Base-by-base conservation (phyloP, 2,329 filamentous ascomycete species). In the Paraphaeosphaeria sporulosa region DNA sequence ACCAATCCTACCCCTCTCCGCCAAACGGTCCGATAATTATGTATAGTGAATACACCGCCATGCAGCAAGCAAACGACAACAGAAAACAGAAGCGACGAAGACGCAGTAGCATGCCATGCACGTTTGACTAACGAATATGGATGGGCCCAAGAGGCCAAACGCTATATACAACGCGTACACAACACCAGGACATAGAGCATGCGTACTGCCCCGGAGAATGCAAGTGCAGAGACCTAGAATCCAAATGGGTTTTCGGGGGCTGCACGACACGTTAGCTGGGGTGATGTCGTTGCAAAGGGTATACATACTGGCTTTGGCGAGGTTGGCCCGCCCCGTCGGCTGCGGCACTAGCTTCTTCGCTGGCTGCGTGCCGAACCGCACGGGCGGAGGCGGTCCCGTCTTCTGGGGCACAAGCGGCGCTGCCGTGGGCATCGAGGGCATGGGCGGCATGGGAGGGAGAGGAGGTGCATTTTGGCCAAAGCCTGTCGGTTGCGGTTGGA, bases 301-400 rank as follows among this genome's bases (percentile, higher is more conserved):
- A 9, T 32, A 94, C 94, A 90, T 89, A 98, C 94, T 99, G 73
- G 95, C 95, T 87, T 96, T 92, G 55, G 91, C 86, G 68, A 99
- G 85, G 77, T 98, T 97, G 58, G 95, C 95, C 82, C 91, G 89
- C 65, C 95, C 95, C 7, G 95, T 99, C 30, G 93, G 86, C 81
- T 98, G 95, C 32, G 94, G 89, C 62, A 87, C 85, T 70, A 98
- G 81, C 78, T 91, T 95, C 79, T 93, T 93, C 32, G 88, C 82
- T 30, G 84, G 82, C 59, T 87, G 85, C 38, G 96, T 89, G 42
- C 95, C 95, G 76, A 99, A 99, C 61, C 93, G 87, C 19, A 99
- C 90, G 25, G 93, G 88, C 48, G 95, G 95, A 21, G 94, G 84
- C 7, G 95, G 95, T 0, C 92, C 92, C 9, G 92, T 96, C 82